Percentiles rank a stretch among this genome's conserved stretches.
These are phyloP conservation scores for Aspergillus sclerotialis DNA, from an alignment of 2,329 filamentous ascomycete species.

Conservation along the genomic window DNA sequence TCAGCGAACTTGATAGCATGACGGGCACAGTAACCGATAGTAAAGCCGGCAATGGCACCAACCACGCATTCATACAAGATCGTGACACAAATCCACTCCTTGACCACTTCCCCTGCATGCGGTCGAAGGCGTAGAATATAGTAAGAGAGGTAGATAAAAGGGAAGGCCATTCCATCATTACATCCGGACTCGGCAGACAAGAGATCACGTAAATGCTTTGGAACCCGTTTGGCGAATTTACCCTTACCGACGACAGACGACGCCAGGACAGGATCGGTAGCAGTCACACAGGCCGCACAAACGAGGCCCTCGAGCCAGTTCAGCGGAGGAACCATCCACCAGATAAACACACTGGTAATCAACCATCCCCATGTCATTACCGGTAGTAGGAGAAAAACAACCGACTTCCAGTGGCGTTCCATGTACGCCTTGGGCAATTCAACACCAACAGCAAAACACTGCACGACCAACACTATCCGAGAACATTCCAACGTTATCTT, in stretches of 20 bases:
- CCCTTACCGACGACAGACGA: conserved; percentile 98
- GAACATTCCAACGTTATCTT: conserved; percentile 64
- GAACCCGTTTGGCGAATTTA: conserved; percentile 95
- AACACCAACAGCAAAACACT: conserved; percentile 67
- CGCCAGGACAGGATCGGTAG: conserved; percentile 91
- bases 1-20: conserved; percentile 88
- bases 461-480: conserved; percentile 64
- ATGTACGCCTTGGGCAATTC: conserved; percentile 73
- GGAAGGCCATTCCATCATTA: conserved; percentile 99
- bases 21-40: conserved; percentile 80
- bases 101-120: conserved; percentile 60
- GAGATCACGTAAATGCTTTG: conserved; percentile 92
- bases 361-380: conserved; percentile 92
- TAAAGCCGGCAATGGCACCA: conserved; percentile 79
- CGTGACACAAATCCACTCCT: conserved; percentile 83
- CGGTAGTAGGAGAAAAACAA: conserved; percentile 77
- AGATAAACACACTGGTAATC: conserved; percentile 85
- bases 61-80: conserved; percentile 95
- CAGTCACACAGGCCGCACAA: conserved; percentile 87
- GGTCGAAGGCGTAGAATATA: conserved; percentile 81
- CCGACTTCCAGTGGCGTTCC: conserved; percentile 95
- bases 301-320: conserved; percentile 86
- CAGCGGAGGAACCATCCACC: conserved; percentile 75
- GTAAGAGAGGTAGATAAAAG: conserved; percentile 86
- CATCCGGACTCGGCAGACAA: conserved; percentile 95